Conservation (phyloP, 148 eudicot genomes). For the Spergularia marina region DNA sequence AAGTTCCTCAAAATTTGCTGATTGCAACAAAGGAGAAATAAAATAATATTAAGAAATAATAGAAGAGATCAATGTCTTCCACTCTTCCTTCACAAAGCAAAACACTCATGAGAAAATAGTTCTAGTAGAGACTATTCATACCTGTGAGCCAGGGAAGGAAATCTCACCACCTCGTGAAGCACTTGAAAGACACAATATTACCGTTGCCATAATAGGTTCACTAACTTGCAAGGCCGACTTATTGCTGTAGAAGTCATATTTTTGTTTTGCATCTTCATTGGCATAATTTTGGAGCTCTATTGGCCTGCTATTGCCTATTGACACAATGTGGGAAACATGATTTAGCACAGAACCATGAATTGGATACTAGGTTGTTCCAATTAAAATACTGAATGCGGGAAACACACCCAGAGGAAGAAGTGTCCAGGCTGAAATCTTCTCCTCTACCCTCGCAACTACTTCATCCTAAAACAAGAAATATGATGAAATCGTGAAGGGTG, state of each 20-base stretch:
- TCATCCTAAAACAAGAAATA: slow-evolving; percentile 46
- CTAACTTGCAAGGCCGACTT: slow-evolving; percentile 31
- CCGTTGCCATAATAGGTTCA: slow-evolving; percentile 78
- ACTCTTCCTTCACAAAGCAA: no score
- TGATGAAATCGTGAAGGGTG: slow-evolving; percentile 1
- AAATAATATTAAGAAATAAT: no score
- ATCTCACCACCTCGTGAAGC: slow-evolving; percentile 74
- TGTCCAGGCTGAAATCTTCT: slow-evolving; percentile 86
- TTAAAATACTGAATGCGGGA: not conserved
- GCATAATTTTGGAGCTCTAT: slow-evolving; percentile 47
- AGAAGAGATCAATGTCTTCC: no score
- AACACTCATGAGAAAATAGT: not conserved
- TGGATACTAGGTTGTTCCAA: not conserved
- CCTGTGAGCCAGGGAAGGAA: slow-evolving; percentile 77
- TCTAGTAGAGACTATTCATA: slow-evolving; percentile 27
- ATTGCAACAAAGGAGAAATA: no score
- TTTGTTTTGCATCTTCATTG: slow-evolving; percentile 44
- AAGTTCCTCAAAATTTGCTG: no score
- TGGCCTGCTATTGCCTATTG: slow-evolving; percentile 57
- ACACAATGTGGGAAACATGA: not conserved
- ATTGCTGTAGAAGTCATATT: slow-evolving; percentile 51
- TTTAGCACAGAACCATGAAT: not conserved
- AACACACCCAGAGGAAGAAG: slow-evolving; percentile 76
- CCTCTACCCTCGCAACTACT: slow-evolving; percentile 52
- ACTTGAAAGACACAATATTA: slow-evolving; percentile 71